phyloP scores from a whole-genome alignment of 1,284 basidiomycete genomes.

The Meira nashicola region DNA sequence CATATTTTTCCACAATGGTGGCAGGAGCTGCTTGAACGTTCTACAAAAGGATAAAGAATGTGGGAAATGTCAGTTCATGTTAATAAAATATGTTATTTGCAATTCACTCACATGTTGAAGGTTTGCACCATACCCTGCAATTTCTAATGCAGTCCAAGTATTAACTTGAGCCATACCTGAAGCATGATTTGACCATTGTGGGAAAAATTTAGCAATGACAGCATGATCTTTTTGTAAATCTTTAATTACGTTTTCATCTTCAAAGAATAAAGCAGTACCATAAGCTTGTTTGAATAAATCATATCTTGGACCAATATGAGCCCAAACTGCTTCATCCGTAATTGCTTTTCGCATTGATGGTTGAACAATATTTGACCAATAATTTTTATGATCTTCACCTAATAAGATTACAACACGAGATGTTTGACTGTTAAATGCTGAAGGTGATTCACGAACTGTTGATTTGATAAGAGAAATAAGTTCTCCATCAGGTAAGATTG shows the following conservation, averaged over 20 bases:
- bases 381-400: slow-evolving; percentile 54
- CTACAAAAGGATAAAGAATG: too few relatives aligned
- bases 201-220: neutral
- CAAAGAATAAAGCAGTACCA: slow-evolving; percentile 57
- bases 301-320: slow-evolving; percentile 9
- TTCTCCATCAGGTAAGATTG: slow-evolving; percentile 52
- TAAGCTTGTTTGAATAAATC: slow-evolving; percentile 53
- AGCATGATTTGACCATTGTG: slow-evolving; percentile 28
- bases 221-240: slow-evolving; percentile 45
- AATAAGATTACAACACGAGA: slow-evolving; percentile 56
- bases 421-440: slow-evolving; percentile 56
- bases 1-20: slow-evolving; percentile 47
- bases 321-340: neutral
- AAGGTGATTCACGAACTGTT: slow-evolving; percentile 55
- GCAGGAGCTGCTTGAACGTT: too few relatives aligned
- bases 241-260: slow-evolving; percentile 31
- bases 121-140: slow-evolving; percentile 56
- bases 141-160: slow-evolving; percentile 56
- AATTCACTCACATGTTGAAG: slow-evolving; percentile 53
- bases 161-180: slow-evolving; percentile 54
- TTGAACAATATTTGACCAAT: slow-evolving; percentile 54
- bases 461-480: slow-evolving; percentile 54
- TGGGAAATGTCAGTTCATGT: too few relatives aligned
- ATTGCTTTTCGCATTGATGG: slow-evolving; percentile 22
- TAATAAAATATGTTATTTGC: slow-evolving; percentile 13